Evolutionary conservation across 495 filamentous ascomycete genomes (phyloP), one percentile per base, ranked within the genome.

Genomic region (Penicillium paradoxum): DNA sequence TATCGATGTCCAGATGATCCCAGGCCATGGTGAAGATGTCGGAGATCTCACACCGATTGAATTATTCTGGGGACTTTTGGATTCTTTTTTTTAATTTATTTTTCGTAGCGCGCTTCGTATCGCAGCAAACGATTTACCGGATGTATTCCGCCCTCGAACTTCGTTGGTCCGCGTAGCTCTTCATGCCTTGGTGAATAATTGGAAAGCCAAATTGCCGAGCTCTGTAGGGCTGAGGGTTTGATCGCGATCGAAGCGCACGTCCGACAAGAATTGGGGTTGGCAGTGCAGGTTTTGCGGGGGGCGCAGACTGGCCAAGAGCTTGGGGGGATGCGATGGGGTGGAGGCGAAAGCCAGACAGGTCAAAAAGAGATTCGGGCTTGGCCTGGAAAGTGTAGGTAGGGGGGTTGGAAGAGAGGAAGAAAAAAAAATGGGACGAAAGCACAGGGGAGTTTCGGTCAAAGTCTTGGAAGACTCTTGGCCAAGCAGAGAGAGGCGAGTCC

Each of bases 1-100:
- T 87, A 66, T 95, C 96, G 75, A 97, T 83, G 47, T 86, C 84
- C 51, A 97, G 77, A 58, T 97, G 90, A 46, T 92, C 85, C 91
- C 91, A 97, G 53, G 83, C 89, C 91, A 97, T 97, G 54, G 60
- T 75, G 68, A 44, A 40, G 19, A 41, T 42, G 13, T 33, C 47
- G 36, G 47, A 4, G 48, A 42, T 33, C 14, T 21, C 21, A 17
- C 29, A 34, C 25, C 37, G 2, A 22, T 32, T 36, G n/a, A 53
- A 21, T 53, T 49, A 8, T 36, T 37, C 32, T 17, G 17, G 46
- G 24, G 37, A 46, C 11, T 56, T 49, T 17, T 47, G 32, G 29
- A 50, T 2, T 14, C 14, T 32, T n/a, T n/a, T n/a, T n/a, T n/a
- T n/a, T n/a, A n/a, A n/a, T n/a, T n/a, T n/a, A n/a, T n/a, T n/a